These are phyloP conservation scores for Colletotrichum truncatum DNA, from an alignment of 2,329 filamentous ascomycete genomes.

Conservation along the genomic window DNA sequence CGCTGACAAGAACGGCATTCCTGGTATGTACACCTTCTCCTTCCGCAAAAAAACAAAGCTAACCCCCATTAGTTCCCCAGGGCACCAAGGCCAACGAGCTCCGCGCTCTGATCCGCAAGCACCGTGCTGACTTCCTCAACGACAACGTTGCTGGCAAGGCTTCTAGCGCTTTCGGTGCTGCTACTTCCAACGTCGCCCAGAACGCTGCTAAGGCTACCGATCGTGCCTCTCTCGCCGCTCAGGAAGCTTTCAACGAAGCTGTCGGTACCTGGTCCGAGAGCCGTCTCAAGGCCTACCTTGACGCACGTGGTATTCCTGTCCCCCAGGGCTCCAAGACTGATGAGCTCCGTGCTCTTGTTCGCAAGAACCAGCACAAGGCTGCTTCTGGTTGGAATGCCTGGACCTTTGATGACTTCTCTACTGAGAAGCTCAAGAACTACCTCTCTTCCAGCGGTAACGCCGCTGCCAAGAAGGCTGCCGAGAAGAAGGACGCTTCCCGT, in stretches of 20 bases:
- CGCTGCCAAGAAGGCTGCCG: slow-evolving; percentile 65
- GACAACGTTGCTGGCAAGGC: slow-evolving; percentile 69
- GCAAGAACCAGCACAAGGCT: slow-evolving; percentile 77
- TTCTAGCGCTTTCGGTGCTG: slow-evolving; percentile 72
- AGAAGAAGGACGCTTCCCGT: slow-evolving; percentile 72
- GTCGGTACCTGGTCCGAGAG: slow-evolving; percentile 76
- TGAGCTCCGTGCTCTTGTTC: slow-evolving; percentile 78
- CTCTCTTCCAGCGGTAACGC: slow-evolving; percentile 61
- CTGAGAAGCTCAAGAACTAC: slow-evolving; percentile 73
- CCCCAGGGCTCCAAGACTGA: slow-evolving; percentile 77
- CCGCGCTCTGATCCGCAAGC: slow-evolving; percentile 87
- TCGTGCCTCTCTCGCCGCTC: slow-evolving; percentile 66
- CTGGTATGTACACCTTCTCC: slow-evolving; percentile 40
- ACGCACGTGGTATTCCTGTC: slow-evolving; percentile 79
- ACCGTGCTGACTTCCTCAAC: slow-evolving; percentile 77
- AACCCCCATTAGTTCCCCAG: slow-evolving; percentile 75
- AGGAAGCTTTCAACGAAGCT: slow-evolving; percentile 73
- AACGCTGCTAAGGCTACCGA: slow-evolving; percentile 81
- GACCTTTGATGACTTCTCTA: slow-evolving; percentile 82
- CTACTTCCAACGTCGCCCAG: slow-evolving; percentile 79
- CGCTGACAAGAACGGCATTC: slow-evolving; percentile 87
- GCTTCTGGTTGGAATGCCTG: slow-evolving; percentile 74
- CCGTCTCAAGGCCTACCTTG: slow-evolving; percentile 80
- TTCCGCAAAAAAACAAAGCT: rapidly evolving
- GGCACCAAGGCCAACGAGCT: slow-evolving; percentile 92